Base-by-base conservation (phyloP, 225 moss, liverwort and hornwort genomes). In the Pseudisothecium myosuroides region DNA sequence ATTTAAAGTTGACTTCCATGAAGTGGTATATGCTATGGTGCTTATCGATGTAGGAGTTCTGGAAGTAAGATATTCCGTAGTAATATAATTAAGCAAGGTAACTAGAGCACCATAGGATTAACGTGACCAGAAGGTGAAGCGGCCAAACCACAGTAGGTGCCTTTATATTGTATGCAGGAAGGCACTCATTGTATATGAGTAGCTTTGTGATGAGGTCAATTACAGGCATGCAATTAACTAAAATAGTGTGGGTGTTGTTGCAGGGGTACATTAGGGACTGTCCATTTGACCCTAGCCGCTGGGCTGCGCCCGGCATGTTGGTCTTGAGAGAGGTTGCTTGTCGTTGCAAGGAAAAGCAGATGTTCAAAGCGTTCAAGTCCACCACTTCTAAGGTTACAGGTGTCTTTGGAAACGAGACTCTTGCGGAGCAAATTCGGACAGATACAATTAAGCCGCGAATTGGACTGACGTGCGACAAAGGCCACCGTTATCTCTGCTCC, bases 401-500 rank as follows among this genome's bases (percentile, higher is more conserved):
- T 61, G 61, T 92, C 34, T 94, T 91, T 73, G 89, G 87, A 37
- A 89, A 79, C 34, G 86, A 91, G 86, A 76, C 77, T 67, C 73
- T 89, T 64, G 89, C 62, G 52, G 88, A 72, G 81, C 62, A 43
- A 64, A 66, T 43, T 79, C 90, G 83, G n/a, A 88, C 88, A 12
- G 91, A 92, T 41, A 81, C 94, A 24, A 90, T 91, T 32, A 86
- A 88, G 68, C 90, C 85, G 79, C 95, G 94, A 83, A 96, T 99
- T 55, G 99, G 99, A 34, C 94, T 96, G 90, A 95, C 96, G 47
- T 99, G 99, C 65, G 93, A 93, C 41, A 92, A 93, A 69, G 99
- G 97, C 36, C 99, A 99, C 89, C 96, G 97, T 13, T 99, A 96
- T 89, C 92, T 99, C 55, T 97, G 99, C 90, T 96, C 97, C 37